Base-by-base conservation (phyloP, 352 stramenopile genomes). In the Phytophthora nicotianae region DNA sequence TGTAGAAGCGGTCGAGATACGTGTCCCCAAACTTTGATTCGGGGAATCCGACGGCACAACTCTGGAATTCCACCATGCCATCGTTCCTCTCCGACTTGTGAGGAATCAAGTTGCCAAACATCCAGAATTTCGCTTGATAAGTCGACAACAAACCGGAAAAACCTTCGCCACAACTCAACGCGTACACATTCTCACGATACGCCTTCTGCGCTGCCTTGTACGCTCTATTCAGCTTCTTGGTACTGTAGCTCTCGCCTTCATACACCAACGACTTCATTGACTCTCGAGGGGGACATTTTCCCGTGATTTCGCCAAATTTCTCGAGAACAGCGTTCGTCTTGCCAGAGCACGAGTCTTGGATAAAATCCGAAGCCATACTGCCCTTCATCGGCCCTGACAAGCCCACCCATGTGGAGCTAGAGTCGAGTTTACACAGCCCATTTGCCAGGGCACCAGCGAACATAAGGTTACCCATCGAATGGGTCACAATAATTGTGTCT, bases 1-100 rank as follows among this genome's bases (percentile, higher is more conserved):
- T 49, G 58, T 89, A 89, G 53, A 82, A 80, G 11, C 40, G 42
- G 10, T 68, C 74, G 3, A 13, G 54, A 61, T 82, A 86, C 10
- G 43, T 62, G 20, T 68, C 50, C n/a, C 65, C 51, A 33, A 81
- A 85, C 23, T 73, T 70, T n/a, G 56, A 53, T 14, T 54, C 27
- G 0, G 65, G 40, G 9, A 85, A 62, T 3, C 73, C 73, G 7
- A 40, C 68, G 5, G 58, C 33, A 11, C 59, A 68, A 37, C 59
- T 68, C 27, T 68, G 51, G 21, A 69, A 62, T 19, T 59, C 61
- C 16, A 86, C 57, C 41, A 75, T 60, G 27, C 62, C 67, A 32
- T 72, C 67, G 19, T 75, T 73, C 23, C 40, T 43, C 4, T 63
- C 41, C 1, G 66, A 72, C 17, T 71, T 61, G 47, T 75, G 66